phyloP scores from a whole-genome alignment of 768 basidiomycete genomes.

The Leccinellum rugosiceps region DNA sequence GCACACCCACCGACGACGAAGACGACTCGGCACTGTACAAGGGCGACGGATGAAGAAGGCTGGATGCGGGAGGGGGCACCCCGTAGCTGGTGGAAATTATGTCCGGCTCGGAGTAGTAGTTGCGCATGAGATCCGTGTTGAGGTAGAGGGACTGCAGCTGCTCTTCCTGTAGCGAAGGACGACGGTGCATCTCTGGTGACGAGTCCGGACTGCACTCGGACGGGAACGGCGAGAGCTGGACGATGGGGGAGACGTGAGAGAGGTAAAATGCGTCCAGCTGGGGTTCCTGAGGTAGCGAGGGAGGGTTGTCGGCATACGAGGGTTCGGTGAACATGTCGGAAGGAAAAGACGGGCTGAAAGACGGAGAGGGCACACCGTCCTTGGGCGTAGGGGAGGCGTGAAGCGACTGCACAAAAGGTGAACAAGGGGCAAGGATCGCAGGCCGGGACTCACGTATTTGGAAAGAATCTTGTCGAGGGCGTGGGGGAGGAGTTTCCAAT shows the following conservation, averaged over 20 bases:
- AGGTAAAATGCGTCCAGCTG: constrained; percentile 18
- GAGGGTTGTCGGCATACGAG: constrained; percentile 6
- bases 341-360: constrained; percentile 28
- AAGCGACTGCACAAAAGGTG: constrained; percentile 39
- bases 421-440: background rate
- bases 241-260: constrained; percentile 18
- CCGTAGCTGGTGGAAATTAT: constrained; percentile 7
- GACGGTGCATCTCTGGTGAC: constrained; percentile 10
- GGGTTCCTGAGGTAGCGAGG: constrained; percentile 11
- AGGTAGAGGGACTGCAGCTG: constrained; percentile 22
- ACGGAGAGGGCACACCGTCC: constrained; percentile 27
- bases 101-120: constrained; percentile 20
- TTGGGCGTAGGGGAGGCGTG: constrained; percentile 37
- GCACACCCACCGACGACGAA: background rate
- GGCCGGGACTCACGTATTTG: constrained; percentile 64
- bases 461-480: constrained; percentile 78
- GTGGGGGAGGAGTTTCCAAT: constrained; percentile 66
- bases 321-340: constrained; percentile 1
- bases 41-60: constrained; percentile 10
- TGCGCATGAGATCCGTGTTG: constrained; percentile 19
- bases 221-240: constrained; percentile 18
- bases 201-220: constrained; percentile 12
- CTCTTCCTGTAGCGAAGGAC: constrained; percentile 21
- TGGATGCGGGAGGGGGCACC: background rate
- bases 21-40: constrained; percentile 21